Evolutionary conservation across 2,329 filamentous ascomycete genomes (phyloP).

Genomic region (Ceratocystiopsis minuta): DNA sequence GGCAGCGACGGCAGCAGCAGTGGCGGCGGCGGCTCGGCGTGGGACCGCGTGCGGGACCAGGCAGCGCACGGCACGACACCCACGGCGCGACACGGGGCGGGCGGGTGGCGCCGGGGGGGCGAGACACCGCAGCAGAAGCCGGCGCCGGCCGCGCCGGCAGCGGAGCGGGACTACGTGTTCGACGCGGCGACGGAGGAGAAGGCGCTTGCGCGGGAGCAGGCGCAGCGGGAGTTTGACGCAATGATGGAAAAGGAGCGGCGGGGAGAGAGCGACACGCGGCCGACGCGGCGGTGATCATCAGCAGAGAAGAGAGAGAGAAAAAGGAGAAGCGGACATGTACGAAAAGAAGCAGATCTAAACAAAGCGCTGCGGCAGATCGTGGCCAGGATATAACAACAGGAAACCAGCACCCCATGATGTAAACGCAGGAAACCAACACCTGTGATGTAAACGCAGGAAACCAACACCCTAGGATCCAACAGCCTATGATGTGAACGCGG

Average conservation of each 20-base stretch:
- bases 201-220: constrained; percentile 4
- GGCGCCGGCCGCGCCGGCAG: not conserved
- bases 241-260: constrained; percentile 11
- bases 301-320: too few relatives aligned
- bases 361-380: too few relatives aligned
- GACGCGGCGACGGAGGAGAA: constrained; percentile 4
- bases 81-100: too few relatives aligned
- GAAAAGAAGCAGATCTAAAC: too few relatives aligned
- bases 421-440: too few relatives aligned
- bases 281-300: not conserved
- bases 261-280: constrained; percentile 4
- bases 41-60: constrained; percentile 9
- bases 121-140: not conserved
- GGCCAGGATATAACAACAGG: too few relatives aligned
- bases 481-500: constrained; percentile 16
- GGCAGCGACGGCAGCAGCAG: too few relatives aligned
- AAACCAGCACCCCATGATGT: too few relatives aligned
- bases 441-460: too few relatives aligned
- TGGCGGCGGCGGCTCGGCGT: constrained; percentile 5
- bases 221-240: constrained; percentile 11
- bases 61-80: not conserved
- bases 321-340: too few relatives aligned
- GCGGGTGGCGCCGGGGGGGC: too few relatives aligned
- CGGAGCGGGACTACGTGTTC: constrained; percentile 5
- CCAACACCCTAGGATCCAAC: not conserved